These are phyloP conservation scores for Backusella mclennaniae DNA, from an alignment of 192 early-diverging fungal species.

Conservation along the genomic window DNA sequence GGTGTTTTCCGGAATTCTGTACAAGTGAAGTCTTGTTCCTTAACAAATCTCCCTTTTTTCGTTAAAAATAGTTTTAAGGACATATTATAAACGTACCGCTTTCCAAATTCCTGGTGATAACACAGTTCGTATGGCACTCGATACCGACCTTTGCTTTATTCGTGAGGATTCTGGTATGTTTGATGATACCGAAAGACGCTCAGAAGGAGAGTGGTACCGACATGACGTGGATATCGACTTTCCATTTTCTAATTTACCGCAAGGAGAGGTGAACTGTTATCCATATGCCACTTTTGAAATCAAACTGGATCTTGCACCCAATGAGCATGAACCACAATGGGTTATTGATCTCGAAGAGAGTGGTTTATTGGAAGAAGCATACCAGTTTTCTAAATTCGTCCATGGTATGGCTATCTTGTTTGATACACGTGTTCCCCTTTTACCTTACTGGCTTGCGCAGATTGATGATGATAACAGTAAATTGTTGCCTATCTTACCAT, in stretches of 20 bases:
- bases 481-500: constrained; percentile 15
- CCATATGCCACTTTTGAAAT: constrained; percentile 93
- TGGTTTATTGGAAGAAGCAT: constrained; percentile 74
- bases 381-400: constrained; percentile 84
- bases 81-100: constrained; percentile 95
- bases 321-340: constrained; percentile 66
- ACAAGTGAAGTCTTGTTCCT: not conserved
- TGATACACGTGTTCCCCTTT: constrained; percentile 52
- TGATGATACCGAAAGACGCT: constrained; percentile 61
- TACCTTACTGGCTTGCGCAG: constrained; percentile 60
- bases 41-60: not conserved
- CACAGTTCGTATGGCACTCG: constrained; percentile 89
- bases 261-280: constrained; percentile 82
- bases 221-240: constrained; percentile 76
- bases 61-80: constrained; percentile 61
- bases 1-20: not conserved
- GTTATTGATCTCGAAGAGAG: constrained; percentile 67
- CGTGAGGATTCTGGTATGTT: constrained; percentile 79
- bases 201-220: constrained; percentile 86
- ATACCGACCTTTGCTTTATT: constrained; percentile 93
- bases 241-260: constrained; percentile 77
- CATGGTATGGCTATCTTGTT: constrained; percentile 75
- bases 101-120: constrained; percentile 97
- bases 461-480: constrained; percentile 22
- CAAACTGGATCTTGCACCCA: constrained; percentile 71